Percentiles rank a stretch among this genome's conserved stretches.
Evolutionary conservation across 805 yeast species (phyloP).

Genomic region (Candida pini): DNA sequence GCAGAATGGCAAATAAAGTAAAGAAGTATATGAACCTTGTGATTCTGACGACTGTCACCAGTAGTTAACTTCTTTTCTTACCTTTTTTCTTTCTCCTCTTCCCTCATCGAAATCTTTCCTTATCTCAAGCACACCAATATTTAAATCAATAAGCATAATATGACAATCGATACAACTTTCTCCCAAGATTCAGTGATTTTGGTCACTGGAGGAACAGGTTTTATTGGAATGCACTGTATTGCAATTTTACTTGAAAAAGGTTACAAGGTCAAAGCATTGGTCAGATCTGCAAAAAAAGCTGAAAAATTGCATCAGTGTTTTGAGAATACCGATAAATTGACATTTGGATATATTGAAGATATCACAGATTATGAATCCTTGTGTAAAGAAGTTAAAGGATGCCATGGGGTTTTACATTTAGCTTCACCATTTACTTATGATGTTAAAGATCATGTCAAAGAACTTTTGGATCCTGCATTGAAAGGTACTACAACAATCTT

Average conservation of each 20-base stretch:
- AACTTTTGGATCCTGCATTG: constrained; percentile 50
- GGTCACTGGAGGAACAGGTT: constrained; percentile 48
- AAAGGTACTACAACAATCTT: constrained; percentile 50
- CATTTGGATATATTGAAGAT: constrained; percentile 42
- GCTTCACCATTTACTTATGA: constrained; percentile 55
- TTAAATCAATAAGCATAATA: not conserved
- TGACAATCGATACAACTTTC: not conserved
- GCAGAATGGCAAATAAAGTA: too few species aligned
- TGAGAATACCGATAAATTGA: constrained; percentile 19
- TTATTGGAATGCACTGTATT: constrained; percentile 39
- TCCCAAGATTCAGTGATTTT: constrained; percentile 20
- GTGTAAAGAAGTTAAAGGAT: constrained; percentile 40
- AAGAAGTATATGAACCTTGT: too few species aligned
- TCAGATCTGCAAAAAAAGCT: constrained; percentile 29
- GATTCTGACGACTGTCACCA: too few species aligned
- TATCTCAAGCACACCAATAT: not conserved
- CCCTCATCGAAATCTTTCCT: not conserved
- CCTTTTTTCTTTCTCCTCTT: too few species aligned
- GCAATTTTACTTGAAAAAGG: constrained; percentile 30
- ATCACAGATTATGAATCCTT: constrained; percentile 38
- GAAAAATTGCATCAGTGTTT: constrained; percentile 14
- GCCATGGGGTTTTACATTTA: constrained; percentile 50
- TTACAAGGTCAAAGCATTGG: constrained; percentile 40
- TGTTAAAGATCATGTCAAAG: constrained; percentile 38
- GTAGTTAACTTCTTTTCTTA: too few species aligned